Conservation (phyloP, 2,329 filamentous ascomycete species). For the Cercospora zeina region DNA sequence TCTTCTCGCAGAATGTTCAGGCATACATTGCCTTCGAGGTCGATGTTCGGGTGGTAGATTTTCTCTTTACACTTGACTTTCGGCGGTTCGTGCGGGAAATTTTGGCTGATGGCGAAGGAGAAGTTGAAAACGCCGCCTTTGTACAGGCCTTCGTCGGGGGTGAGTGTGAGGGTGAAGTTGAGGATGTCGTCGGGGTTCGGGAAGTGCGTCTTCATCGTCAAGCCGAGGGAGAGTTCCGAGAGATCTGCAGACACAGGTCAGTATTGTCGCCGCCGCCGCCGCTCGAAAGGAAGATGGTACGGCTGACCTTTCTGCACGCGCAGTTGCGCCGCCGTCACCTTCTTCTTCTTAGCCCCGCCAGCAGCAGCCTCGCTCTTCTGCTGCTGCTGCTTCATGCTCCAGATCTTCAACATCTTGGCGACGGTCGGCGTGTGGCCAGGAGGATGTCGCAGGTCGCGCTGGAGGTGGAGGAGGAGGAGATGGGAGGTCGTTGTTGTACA, state of each 20-base stretch:
- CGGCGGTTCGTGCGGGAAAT: slow-evolving; percentile 94
- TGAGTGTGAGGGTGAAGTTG: slow-evolving; percentile 78
- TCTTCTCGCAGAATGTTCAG: slow-evolving; percentile 96
- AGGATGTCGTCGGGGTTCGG: slow-evolving; percentile 82
- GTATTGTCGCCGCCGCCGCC: no score
- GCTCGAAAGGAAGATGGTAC: neutral
- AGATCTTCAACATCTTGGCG: slow-evolving; percentile 93
- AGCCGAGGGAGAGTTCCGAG: slow-evolving; percentile 74
- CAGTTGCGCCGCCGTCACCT: slow-evolving; percentile 93
- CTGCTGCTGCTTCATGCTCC: slow-evolving; percentile 96
- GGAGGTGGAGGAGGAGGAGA: neutral
- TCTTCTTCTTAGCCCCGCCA: slow-evolving; percentile 83
- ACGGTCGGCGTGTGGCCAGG: slow-evolving; percentile 5
- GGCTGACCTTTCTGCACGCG: slow-evolving; percentile 86
- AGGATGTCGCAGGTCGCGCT: neutral
- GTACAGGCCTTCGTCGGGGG: slow-evolving; percentile 86
- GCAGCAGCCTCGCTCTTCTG: slow-evolving; percentile 87
- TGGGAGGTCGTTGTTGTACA: neutral
- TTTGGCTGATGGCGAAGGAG: slow-evolving; percentile 87
- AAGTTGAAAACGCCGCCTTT: slow-evolving; percentile 85
- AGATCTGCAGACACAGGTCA: no score
- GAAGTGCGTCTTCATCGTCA: slow-evolving; percentile 79
- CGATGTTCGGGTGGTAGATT: slow-evolving; percentile 99
- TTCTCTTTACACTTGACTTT: slow-evolving; percentile 97
- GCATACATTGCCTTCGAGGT: slow-evolving; percentile 95